Base-by-base conservation (phyloP, 192 early-diverging fungal genomes). In the Linnemannia exigua region DNA sequence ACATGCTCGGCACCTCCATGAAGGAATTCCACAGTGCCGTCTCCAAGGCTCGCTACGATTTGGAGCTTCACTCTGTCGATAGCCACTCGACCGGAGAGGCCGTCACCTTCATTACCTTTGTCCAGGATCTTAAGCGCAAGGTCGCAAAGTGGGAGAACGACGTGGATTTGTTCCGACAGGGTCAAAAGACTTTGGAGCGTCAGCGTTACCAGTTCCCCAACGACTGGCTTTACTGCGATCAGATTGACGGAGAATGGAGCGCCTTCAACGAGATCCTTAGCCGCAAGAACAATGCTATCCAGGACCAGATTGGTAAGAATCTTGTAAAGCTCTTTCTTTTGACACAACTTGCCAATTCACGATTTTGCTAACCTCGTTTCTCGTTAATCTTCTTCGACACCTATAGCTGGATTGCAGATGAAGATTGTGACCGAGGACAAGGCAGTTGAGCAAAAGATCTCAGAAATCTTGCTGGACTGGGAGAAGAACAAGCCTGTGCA, bases 241-340 rank as follows among this genome's bases (percentile, higher is more conserved):
- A 99, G 79, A 91, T 99, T 20, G 97, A 97, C 54, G 97, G 98
- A 81, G 99, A 99, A 88, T 99, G 98, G 97, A 96, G 95, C 82
- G 95, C 98, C 5, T 98, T 99, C 74, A 97, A 95, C 83, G 96
- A 99, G 89, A 98, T 99, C 74, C 83, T 99, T 47, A 90, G 89
- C 69, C 92, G 95, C 84, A 99, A 99, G 93, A 95, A 96, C 82
- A 94, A 94, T 70, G 92, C 94, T 52, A 98, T 99, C 79, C 95
- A 98, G 78, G 96, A 99, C 72, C 99, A 99, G 85, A 94, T 98
- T 85, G 93, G 92, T 94, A 78, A 88, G 87, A 79, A n/a, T 20
- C n/a, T 25, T 54, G 52, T n/a, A 31, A n/a, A 15, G 28, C n/a
- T 31, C 12, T 61, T 31, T 11, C 28, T 15, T 25, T 31, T 11